Conservation (phyloP, 2,329 filamentous ascomycete species). For the Fusarium sp. region DNA sequence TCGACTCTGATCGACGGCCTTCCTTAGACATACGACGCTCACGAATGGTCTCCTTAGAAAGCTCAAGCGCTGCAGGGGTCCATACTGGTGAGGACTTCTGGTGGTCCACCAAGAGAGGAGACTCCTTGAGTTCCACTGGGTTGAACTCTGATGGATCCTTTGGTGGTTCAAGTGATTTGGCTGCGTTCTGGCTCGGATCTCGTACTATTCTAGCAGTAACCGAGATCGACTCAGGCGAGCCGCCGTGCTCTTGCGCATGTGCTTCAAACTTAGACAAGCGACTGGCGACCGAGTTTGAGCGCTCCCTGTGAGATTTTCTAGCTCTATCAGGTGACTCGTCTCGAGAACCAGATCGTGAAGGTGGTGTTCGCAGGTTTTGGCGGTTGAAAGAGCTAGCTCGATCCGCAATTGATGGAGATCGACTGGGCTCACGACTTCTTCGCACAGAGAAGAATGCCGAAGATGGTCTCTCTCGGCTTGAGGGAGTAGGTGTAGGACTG, state of each 20-base stretch:
- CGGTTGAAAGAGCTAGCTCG: constrained; percentile 52
- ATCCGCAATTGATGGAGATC: constrained; percentile 57
- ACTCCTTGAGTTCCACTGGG: constrained; percentile 65
- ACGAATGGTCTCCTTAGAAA: constrained; percentile 55
- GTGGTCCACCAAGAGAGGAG: constrained; percentile 67
- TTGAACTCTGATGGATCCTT: constrained; percentile 56
- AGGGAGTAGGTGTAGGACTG: constrained; percentile 4
- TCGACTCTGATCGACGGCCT: constrained; percentile 46
- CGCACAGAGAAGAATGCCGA: constrained; percentile 69
- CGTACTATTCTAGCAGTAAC: constrained; percentile 87
- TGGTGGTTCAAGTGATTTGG: constrained; percentile 52
- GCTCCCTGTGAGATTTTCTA: constrained; percentile 51
- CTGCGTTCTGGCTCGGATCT: constrained; percentile 60
- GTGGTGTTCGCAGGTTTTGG: constrained; percentile 43
- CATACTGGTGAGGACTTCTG: constrained; percentile 50
- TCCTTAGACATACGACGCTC: constrained; percentile 59
- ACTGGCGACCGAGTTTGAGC: constrained; percentile 65
- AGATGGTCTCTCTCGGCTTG: constrained; percentile 54
- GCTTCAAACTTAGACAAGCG: constrained; percentile 65
- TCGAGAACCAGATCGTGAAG: constrained; percentile 50
- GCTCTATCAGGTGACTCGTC: constrained; percentile 59
- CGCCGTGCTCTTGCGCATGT: constrained; percentile 28
- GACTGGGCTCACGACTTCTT: constrained; percentile 56
- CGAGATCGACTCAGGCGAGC: constrained; percentile 72
- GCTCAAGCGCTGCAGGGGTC: constrained; percentile 42